Conservation (phyloP, 768 basidiomycete genomes). For the Russula abietina region DNA sequence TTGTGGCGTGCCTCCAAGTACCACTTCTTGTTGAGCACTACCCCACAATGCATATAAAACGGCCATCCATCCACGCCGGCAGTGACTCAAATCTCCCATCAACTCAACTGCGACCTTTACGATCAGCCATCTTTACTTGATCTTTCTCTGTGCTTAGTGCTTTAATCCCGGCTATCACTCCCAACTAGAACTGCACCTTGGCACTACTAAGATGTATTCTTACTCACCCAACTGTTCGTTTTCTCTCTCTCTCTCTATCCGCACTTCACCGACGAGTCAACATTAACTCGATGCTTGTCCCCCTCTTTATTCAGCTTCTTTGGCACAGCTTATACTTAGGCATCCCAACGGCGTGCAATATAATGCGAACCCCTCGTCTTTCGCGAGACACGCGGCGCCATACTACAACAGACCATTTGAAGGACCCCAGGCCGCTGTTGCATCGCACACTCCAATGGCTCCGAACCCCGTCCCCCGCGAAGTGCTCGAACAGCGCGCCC, state of each 20-base stretch:
- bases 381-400: background rate
- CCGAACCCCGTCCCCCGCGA: background rate
- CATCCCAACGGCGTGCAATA: background rate
- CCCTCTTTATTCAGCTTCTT: background rate
- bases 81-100: background rate
- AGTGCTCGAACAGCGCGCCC: conserved; percentile 10
- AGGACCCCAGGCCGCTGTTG: background rate
- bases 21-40: background rate
- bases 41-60: background rate
- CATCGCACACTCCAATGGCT: background rate
- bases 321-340: background rate
- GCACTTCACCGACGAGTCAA: background rate
- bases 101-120: background rate
- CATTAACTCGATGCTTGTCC: background rate
- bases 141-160: background rate
- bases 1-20: background rate
- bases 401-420: background rate
- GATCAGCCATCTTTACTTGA: background rate
- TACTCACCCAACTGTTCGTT: conserved; percentile 8
- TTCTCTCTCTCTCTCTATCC: too few species aligned
- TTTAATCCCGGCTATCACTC: background rate
- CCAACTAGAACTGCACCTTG: background rate
- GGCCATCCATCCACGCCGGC: background rate
- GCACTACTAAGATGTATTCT: background rate
- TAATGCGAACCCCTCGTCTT: background rate